phyloP scores from a whole-genome alignment of 2,329 filamentous ascomycete genomes.

The Rutstroemia sp. region DNA sequence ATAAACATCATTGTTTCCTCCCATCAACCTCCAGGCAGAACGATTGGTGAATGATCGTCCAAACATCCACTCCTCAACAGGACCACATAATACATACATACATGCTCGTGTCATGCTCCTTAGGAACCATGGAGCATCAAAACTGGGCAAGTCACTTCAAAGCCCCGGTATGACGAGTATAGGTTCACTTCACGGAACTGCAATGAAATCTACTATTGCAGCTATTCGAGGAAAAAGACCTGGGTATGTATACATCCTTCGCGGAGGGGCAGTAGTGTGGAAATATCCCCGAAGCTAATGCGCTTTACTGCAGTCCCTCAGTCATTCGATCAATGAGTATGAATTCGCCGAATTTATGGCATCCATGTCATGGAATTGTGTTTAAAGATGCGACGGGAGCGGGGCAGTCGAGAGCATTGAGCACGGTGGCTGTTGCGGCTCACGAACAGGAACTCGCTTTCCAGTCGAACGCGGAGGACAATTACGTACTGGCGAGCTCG shows the following conservation, averaged over 20 bases:
- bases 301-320: background rate
- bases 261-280: background rate
- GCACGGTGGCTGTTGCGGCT: slow-evolving; percentile 12
- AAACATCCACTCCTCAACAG: background rate
- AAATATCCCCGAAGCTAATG: background rate
- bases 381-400: slow-evolving; percentile 24
- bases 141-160: slow-evolving; percentile 23
- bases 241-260: slow-evolving; percentile 14
- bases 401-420: slow-evolving; percentile 15
- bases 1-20: background rate
- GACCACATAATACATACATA: background rate
- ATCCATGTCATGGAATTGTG: slow-evolving; percentile 33
- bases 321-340: slow-evolving; percentile 4
- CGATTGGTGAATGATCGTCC: background rate
- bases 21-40: background rate
- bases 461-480: slow-evolving; percentile 18
- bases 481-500: slow-evolving; percentile 15
- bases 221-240: slow-evolving; percentile 10
- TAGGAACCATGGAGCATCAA: slow-evolving; percentile 30
- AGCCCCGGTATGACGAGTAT: slow-evolving; percentile 19
- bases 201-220: slow-evolving; percentile 17
- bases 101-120: slow-evolving; percentile 27
- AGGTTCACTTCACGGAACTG: slow-evolving; percentile 14
- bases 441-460: slow-evolving; percentile 15
- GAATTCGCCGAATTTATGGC: slow-evolving; percentile 29